Evolutionary conservation across 768 basidiomycete genomes (phyloP).

Genomic region (Boletus subcaerulescens): DNA sequence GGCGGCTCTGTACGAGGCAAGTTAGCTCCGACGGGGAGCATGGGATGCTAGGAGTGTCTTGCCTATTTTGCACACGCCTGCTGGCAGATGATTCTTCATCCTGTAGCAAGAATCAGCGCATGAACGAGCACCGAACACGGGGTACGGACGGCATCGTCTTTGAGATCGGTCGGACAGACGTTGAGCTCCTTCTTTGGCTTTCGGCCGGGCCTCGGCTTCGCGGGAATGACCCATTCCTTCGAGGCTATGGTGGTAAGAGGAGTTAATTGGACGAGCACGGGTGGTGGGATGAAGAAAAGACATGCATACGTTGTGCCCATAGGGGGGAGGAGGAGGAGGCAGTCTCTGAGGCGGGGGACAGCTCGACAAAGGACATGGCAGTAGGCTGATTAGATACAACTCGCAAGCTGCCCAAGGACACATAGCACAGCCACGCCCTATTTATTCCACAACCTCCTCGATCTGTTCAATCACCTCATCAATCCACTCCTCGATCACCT

Average conservation of each 20-base stretch:
- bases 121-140: not conserved
- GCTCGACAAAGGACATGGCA: constrained; percentile 28
- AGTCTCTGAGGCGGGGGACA: constrained; percentile 28
- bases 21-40: constrained; percentile 6
- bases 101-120: constrained; percentile 12
- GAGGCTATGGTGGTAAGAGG: constrained; percentile 50
- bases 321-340: constrained; percentile 52
- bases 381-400: constrained; percentile 22
- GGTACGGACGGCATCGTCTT: constrained; percentile 50
- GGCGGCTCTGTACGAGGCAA: constrained; percentile 56
- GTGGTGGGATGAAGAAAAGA: not conserved
- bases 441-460: constrained; percentile 68
- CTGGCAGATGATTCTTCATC: constrained; percentile 52
- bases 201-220: constrained; percentile 82
- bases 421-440: constrained; percentile 24
- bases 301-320: constrained; percentile 68
- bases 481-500: constrained; percentile 92
- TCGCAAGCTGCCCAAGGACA: not conserved
- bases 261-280: not conserved
- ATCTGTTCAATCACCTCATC: constrained; percentile 92
- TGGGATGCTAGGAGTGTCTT: constrained; percentile 7
- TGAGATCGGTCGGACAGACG: constrained; percentile 23
- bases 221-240: constrained; percentile 87
- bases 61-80: constrained; percentile 78
- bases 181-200: constrained; percentile 75